phyloP scores from a whole-genome alignment of 495 filamentous ascomycete species.

The Margaritispora aquatica region DNA sequence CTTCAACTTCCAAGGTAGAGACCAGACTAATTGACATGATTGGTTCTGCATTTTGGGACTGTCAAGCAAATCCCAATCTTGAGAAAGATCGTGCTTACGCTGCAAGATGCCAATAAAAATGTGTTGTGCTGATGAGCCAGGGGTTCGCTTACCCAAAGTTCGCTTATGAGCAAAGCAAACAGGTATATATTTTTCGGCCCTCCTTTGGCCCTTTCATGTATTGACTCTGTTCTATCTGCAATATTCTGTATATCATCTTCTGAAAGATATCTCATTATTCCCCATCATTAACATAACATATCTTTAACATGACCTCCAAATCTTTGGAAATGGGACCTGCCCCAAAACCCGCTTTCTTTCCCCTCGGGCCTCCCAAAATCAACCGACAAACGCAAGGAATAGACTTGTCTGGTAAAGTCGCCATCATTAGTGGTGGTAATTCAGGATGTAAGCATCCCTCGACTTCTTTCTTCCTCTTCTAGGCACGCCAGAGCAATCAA shows the following conservation, averaged over 20 bases:
- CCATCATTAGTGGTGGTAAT: conserved; percentile 49
- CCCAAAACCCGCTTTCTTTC: conserved; percentile 24
- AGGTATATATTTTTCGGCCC: neutral
- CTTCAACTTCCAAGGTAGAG: too few relatives aligned
- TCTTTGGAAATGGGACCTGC: conserved; percentile 1
- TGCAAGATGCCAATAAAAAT: neutral
- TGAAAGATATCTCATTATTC: neutral
- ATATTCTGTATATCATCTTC: neutral
- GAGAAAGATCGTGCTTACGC: neutral
- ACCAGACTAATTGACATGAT: neutral
- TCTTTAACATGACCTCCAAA: neutral
- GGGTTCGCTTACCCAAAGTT: neutral
- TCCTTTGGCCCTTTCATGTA: neutral
- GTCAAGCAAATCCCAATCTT: neutral
- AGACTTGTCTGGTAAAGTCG: conserved; percentile 30
- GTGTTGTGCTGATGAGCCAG: too few relatives aligned
- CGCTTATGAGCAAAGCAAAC: neutral
- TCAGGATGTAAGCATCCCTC: conserved; percentile 27
- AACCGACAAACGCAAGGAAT: conserved; percentile 20
- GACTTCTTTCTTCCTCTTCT: neutral
- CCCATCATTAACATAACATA: too few relatives aligned
- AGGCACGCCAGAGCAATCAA: neutral
- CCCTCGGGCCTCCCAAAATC: conserved; percentile 26
- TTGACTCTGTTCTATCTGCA: neutral
- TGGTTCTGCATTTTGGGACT: neutral